Base-by-base conservation (phyloP, 2,329 filamentous ascomycete genomes). In the Pyricularia pennisetigena region DNA sequence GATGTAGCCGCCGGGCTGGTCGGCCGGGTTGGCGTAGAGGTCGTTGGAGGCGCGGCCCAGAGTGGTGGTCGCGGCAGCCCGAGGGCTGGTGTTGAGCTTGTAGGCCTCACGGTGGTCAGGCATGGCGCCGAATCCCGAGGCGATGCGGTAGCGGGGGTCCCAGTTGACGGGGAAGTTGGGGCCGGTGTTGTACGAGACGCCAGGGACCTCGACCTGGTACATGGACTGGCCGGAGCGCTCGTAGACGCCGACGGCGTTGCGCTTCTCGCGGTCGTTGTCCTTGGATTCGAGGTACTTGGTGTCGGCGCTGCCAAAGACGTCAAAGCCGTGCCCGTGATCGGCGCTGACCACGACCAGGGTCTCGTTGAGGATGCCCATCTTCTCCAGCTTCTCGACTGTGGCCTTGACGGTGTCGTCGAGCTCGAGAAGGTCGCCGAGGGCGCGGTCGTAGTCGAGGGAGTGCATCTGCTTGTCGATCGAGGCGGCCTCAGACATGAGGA, bases 391-490 rank as follows among this genome's bases (percentile, higher is more conserved):
- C 64, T 83, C 83, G 68, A 94, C 83, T 3, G 91, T 93, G 23
- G 90, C 90, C 67, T 88, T 88, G 72, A 96, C 81, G 4, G 92
- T 93, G 78, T 96, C 91, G 75, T 96, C 92, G 41, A 96, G 85
- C 80, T 96, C 92, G 59, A 96, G 86, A 0, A 96, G 86, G 73
- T 96, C 92, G 68, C 90, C 92, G 0, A 96, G 87, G 0, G 92
- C 90, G 68, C 92, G 90, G 79, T 95, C 91, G 76, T 95, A 95
- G 80, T 95, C 92, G 24, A 95, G 85, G 2, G 82, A 77, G 80
- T 96, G 92, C 92, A 96, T 95, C 83, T 92, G 90, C 83, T 96
- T 96, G 80, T 95, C 92, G 72, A 96, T 91, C 1, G 88, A 92
- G 20, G 92, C 92, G 29, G 90, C 92, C 78, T 96, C 92, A 14